A percentile compares a stretch with the other conserved stretches of the same genome.
Conservation (phyloP, 148 eudicot species). For the Fagopyrum homotropicum region DNA sequence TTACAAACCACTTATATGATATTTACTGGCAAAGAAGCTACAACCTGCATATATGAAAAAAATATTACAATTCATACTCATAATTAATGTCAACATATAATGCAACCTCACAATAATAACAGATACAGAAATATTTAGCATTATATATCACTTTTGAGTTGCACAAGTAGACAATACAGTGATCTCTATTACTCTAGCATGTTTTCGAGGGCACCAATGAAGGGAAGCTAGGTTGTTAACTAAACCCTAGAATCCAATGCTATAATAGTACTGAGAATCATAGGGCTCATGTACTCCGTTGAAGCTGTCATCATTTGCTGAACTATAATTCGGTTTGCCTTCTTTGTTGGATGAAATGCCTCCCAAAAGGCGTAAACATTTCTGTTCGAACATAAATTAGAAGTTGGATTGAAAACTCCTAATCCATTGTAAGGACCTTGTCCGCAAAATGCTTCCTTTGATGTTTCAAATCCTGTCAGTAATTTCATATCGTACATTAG, state of each 20-base stretch:
- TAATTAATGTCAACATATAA: neutral
- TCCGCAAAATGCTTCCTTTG: no score
- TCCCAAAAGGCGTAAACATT: conserved; percentile 64
- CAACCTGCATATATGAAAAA: neutral
- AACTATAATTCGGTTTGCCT: conserved; percentile 52
- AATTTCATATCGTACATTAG: no score
- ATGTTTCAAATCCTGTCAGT: no score
- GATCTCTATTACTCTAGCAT: neutral
- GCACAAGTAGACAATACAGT: neutral
- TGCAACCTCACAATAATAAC: neutral
- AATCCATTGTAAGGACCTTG: no score
- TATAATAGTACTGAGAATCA: conserved; percentile 72
- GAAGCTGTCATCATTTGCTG: conserved; percentile 47
- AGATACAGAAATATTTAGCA: neutral
- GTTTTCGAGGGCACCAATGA: neutral
- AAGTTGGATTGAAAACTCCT: no score
- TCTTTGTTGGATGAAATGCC: conserved; percentile 66
- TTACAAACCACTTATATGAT: neutral
- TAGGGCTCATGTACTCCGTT: conserved; percentile 53
- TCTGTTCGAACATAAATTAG: no score
- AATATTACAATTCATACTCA: neutral
- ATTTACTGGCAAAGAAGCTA: neutral
- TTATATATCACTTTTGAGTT: neutral
- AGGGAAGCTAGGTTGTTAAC: neutral
- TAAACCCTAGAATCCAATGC: conserved; percentile 35